Base-by-base conservation (phyloP, 805 yeast species). In the Jamesozyma piceae region DNA sequence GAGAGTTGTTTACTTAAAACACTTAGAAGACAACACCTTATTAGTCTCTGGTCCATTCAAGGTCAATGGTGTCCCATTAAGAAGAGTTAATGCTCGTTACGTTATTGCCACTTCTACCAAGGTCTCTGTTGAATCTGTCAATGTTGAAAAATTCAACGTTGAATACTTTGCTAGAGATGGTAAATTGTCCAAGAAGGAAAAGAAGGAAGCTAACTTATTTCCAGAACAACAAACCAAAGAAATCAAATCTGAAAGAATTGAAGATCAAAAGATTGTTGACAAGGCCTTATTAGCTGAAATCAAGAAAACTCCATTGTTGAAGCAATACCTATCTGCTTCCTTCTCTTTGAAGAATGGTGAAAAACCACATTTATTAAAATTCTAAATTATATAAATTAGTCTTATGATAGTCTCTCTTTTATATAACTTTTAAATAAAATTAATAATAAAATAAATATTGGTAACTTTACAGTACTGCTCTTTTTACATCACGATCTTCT, bases 1-100 rank as follows among this genome's bases (percentile, higher is more conserved):
- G 86, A 89, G 97, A 77, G 98, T 92, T 63, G 97, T 90, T 56
- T 84, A 83, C 83, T 82, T 90, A 71, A 90, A 90, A 82, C 74
- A 82, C 72, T 80, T 92, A 68, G 95, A 88, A 75, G 97, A 92
- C 81, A 86, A 87, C 87, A 90, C 97, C 55, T 77, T 90, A 64
- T 83, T 90, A 67, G 95, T 90, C 53, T 75, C 96, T 50, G 98
- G 98, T 70, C 98, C 98, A 65, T 92, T 90, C 95, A 90, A 92
- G 81, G 86, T 90, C 65, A 90, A 90, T 77, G 98, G 98, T 78
- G 98, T 90, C 60, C 97, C 98, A 71, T 79, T 90, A 72, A 88
- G 97, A 83, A 86, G 97, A 80, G 97, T 90, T 62, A 92, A 90
- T 72, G 82, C 97, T 62, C 86, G 95, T 73, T 92, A 90, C 75